Evolutionary conservation across 148 eudicot genomes (phyloP).

Genomic region (Silene conica): DNA sequence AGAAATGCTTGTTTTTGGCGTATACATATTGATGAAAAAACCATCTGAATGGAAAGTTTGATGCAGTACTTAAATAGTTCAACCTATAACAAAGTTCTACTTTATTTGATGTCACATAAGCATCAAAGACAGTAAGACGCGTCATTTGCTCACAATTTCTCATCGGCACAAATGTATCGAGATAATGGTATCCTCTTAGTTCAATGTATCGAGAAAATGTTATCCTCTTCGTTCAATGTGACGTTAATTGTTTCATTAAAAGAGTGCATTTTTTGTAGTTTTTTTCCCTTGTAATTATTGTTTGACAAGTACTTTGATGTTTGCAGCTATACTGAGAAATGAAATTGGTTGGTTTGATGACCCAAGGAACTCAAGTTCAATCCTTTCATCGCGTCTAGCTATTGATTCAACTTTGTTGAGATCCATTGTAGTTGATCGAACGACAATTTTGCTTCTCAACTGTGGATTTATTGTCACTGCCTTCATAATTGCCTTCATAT

Average conservation of each 20-base stretch:
- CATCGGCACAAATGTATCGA: no score
- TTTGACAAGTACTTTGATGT: slow-evolving; percentile 4
- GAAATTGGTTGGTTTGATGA: slow-evolving; percentile 99
- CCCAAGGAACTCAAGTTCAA: slow-evolving; percentile 70
- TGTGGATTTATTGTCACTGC: slow-evolving; percentile 73
- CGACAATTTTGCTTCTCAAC: slow-evolving; percentile 78
- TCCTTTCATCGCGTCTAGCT: slow-evolving; percentile 83
- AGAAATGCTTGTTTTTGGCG: neutral
- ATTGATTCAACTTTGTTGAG: slow-evolving; percentile 80
- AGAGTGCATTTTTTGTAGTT: no score
- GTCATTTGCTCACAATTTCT: no score
- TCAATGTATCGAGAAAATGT: no score
- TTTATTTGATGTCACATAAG: no score
- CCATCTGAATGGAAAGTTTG: neutral
- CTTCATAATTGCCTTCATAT: slow-evolving; percentile 71
- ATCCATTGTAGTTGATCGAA: slow-evolving; percentile 72
- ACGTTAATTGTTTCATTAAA: no score
- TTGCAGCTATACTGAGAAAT: slow-evolving; percentile 89
- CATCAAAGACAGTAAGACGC: no score
- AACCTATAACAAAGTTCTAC: no score
- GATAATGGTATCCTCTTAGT: no score
- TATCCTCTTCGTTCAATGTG: no score
- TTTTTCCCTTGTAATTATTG: no score
- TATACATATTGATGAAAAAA: neutral
- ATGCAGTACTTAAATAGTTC: no score